phyloP scores from a whole-genome alignment of 495 filamentous ascomycete genomes.

The Trichoderma asperelloides region DNA sequence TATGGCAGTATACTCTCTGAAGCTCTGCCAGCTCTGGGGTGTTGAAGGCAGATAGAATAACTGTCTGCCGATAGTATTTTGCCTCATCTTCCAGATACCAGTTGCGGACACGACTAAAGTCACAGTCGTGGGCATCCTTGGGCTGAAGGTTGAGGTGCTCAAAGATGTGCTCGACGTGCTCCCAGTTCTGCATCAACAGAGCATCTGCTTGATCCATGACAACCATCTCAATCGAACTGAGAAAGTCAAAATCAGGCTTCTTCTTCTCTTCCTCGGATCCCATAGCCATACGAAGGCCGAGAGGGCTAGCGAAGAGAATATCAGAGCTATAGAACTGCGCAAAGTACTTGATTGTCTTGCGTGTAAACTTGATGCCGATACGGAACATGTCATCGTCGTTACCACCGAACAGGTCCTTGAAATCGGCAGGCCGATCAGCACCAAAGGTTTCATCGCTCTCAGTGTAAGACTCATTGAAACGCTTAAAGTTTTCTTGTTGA shows the following conservation, averaged over 20 bases:
- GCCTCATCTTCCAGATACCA: constrained; percentile 90
- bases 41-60: constrained; percentile 70
- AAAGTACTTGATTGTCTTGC: constrained; percentile 91
- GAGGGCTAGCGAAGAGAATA: constrained; percentile 80
- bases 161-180: constrained; percentile 84
- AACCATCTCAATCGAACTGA: constrained; percentile 84
- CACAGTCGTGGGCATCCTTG: constrained; percentile 81
- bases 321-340: constrained; percentile 94
- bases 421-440: constrained; percentile 73
- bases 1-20: constrained; percentile 65
- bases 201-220: constrained; percentile 90
- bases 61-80: constrained; percentile 70
- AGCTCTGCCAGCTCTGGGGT: constrained; percentile 83
- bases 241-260: constrained; percentile 82
- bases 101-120: constrained; percentile 80
- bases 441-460: constrained; percentile 56
- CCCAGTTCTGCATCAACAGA: constrained; percentile 96
- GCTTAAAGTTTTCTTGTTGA: constrained; percentile 90
- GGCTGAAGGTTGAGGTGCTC: constrained; percentile 88
- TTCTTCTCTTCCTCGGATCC: constrained; percentile 61
- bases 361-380: constrained; percentile 85
- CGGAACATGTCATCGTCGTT: constrained; percentile 97
- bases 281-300: constrained; percentile 84
- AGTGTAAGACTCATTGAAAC: constrained; percentile 74
- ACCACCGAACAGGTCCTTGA: constrained; percentile 80